Conservation (phyloP, 192 early-diverging fungal genomes). For the Backusella psychrophila region DNA sequence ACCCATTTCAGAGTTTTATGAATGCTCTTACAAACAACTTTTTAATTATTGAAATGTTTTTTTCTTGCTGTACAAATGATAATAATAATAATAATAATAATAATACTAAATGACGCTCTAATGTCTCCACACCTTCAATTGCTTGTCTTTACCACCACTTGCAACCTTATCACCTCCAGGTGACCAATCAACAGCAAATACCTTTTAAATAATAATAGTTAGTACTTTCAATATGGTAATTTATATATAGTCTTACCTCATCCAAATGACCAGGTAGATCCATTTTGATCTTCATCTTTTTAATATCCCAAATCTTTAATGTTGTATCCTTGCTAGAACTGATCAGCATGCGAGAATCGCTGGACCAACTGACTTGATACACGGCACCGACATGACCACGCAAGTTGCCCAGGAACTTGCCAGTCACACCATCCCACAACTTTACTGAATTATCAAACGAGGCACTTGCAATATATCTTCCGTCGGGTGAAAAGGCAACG, state of each 20-base stretch:
- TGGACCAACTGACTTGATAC: conserved; percentile 94
- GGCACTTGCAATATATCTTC: conserved; percentile 84
- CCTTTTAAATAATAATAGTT: conserved; percentile 24
- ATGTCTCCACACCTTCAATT: conserved; percentile 79
- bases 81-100: not conserved
- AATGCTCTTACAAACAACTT: not conserved
- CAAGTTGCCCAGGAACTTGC: conserved; percentile 89
- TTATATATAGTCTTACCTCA: conserved; percentile 48
- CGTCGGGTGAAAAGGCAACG: conserved; percentile 92
- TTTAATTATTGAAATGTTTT: not conserved
- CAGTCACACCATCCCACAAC: conserved; percentile 90
- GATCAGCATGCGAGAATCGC: conserved; percentile 89
- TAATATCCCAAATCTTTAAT: conserved; percentile 92
- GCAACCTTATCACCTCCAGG: conserved; percentile 89
- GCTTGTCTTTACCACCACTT: conserved; percentile 91
- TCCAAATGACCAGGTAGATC: conserved; percentile 97
- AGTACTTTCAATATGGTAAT: too few species aligned
- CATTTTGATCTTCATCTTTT: conserved; percentile 85
- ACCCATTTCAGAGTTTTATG: too few species aligned
- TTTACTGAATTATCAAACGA: conserved; percentile 98
- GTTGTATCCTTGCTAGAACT: conserved; percentile 91
- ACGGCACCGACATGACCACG: conserved; percentile 96
- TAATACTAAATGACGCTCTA: conserved; percentile 6
- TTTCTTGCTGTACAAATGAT: conserved; percentile 14
- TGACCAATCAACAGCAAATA: conserved; percentile 95